A percentile compares a stretch with the other conserved stretches of the same genome.
Conservation (phyloP, 306 rosid species). For the Malus fusca region DNA sequence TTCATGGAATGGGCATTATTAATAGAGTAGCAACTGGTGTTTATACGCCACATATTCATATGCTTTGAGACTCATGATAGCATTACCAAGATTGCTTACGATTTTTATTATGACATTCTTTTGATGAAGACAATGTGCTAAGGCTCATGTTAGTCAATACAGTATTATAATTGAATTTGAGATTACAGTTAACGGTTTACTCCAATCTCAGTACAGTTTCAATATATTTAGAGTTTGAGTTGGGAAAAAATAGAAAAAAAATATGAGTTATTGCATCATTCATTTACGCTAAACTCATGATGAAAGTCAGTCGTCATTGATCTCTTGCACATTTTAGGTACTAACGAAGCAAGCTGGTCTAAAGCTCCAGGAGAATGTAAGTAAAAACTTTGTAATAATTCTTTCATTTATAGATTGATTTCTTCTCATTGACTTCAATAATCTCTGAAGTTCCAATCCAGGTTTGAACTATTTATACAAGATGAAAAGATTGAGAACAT, state of each 20-base stretch:
- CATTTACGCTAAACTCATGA: background rate
- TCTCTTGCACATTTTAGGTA: constrained; percentile 47
- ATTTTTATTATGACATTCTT: background rate
- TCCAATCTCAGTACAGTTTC: background rate
- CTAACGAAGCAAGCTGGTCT: constrained; percentile 85
- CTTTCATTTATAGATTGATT: constrained; percentile 4
- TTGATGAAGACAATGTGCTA: background rate
- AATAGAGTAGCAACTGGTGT: background rate
- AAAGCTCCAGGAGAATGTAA: constrained; percentile 68
- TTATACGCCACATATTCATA: background rate
- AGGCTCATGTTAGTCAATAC: background rate
- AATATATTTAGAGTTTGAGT: background rate
- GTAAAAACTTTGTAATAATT: constrained; percentile 16
- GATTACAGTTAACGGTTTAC: background rate
- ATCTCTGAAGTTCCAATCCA: background rate
- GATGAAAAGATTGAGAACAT: background rate
- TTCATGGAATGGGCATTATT: background rate
- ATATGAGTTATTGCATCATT: background rate
- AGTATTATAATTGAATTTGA: background rate
- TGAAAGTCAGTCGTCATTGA: constrained; percentile 7
- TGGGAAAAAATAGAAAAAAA: background rate
- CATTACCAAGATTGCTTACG: background rate
- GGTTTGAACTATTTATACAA: constrained; percentile 4
- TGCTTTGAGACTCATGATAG: background rate
- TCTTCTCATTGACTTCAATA: background rate